A percentile compares a stretch with the other conserved stretches of the same genome.
phyloP scores from a whole-genome alignment of 208 protist genomes.

The Acanthamoeba royreba region DNA sequence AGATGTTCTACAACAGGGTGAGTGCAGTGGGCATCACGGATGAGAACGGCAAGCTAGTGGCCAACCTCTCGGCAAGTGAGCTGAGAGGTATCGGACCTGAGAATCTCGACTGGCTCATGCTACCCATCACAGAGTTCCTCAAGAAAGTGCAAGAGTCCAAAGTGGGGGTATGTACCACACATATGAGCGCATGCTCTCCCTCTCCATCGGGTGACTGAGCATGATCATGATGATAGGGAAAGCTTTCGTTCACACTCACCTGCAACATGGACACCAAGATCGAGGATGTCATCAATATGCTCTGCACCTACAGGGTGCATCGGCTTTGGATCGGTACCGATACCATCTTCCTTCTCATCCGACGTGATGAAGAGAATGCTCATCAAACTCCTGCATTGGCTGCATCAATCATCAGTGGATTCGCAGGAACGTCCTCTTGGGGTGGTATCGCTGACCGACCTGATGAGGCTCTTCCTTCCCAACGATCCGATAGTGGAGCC shows the following conservation, averaged over 20 bases:
- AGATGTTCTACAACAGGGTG: slow-evolving; percentile 36
- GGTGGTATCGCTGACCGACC: background rate
- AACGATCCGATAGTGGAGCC: background rate
- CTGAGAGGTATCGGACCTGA: background rate
- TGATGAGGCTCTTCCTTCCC: slow-evolving; percentile 33
- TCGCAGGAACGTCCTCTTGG: background rate
- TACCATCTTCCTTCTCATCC: background rate
- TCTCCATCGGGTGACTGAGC: background rate
- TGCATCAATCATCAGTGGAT: background rate
- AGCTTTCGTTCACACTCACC: background rate
- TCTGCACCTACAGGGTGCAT: slow-evolving; percentile 14
- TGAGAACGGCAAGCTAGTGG: background rate
- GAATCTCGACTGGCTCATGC: background rate
- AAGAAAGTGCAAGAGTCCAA: background rate
- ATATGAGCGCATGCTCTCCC: background rate
- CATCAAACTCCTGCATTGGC: too few relatives aligned
- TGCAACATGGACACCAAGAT: background rate
- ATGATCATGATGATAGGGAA: too few relatives aligned
- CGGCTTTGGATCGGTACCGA: slow-evolving; percentile 2
- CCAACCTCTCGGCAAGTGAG: slow-evolving; percentile 25
- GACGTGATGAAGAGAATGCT: background rate
- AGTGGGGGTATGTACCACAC: background rate
- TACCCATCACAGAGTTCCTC: background rate
- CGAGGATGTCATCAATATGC: background rate
- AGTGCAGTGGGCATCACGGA: slow-evolving; percentile 21